A percentile compares a stretch with the other conserved stretches of the same genome.
Evolutionary conservation across 2,329 filamentous ascomycete species (phyloP).

Genomic region (Alternaria ethzedia): DNA sequence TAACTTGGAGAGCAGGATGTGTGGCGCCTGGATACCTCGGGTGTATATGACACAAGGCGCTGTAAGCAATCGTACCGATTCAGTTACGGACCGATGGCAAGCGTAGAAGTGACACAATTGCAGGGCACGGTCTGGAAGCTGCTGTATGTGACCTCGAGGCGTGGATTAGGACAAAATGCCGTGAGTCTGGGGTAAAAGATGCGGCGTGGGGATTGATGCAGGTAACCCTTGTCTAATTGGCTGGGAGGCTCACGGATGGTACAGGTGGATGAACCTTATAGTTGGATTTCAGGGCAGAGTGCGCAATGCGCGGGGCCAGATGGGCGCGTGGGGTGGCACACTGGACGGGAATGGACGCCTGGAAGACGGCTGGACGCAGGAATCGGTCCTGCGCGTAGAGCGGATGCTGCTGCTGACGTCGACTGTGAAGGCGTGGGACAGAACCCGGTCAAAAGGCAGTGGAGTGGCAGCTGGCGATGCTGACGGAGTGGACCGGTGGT

Average conservation of each 20-base stretch:
- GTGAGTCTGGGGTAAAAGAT: conserved; percentile 38
- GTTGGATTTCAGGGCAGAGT: conserved; percentile 29
- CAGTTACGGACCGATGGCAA: conserved; percentile 17
- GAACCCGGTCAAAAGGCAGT: conserved; percentile 5
- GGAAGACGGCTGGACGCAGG: conserved; percentile 24
- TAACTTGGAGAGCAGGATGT: not conserved
- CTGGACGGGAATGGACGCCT: conserved; percentile 16
- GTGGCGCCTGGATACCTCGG: conserved; percentile 5
- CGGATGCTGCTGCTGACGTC: conserved; percentile 25
- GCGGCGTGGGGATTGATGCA: conserved; percentile 37
- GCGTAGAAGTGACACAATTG: conserved; percentile 24
- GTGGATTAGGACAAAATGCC: conserved; percentile 18
- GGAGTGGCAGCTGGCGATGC: conserved; percentile 1
- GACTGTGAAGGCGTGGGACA: conserved; percentile 8
- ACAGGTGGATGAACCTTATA: conserved; percentile 30
- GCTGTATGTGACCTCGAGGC: conserved; percentile 21
- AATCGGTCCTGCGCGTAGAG: conserved; percentile 33
- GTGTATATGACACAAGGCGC: conserved; percentile 14
- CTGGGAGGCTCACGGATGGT: conserved; percentile 20
- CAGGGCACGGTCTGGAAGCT: conserved; percentile 21
- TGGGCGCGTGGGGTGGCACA: conserved; percentile 34
- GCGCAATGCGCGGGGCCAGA: conserved; percentile 29
- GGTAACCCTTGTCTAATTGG: conserved; percentile 35
- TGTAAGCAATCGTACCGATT: conserved; percentile 17
- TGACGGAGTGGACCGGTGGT: conserved; percentile 5